Conservation (phyloP, 352 stramenopile genomes). For the Pythium apleroticum region DNA sequence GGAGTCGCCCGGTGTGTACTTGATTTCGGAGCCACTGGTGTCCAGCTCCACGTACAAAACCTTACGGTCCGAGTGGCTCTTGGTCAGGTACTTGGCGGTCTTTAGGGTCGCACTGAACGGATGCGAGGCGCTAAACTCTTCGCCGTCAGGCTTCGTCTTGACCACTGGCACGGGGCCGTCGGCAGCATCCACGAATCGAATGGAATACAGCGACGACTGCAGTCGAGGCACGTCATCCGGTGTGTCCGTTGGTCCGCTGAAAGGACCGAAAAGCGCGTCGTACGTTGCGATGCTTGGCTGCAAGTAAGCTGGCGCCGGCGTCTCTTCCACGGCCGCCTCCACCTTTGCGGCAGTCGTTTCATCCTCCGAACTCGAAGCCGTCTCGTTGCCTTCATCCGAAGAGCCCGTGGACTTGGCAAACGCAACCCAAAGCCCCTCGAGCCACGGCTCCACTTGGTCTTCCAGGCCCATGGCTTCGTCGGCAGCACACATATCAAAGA, state of each 20-base stretch:
- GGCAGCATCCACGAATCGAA: slow-evolving; percentile 37
- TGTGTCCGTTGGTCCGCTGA: slow-evolving; percentile 32
- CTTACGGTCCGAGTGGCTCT: slow-evolving; percentile 45
- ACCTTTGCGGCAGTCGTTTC: slow-evolving; percentile 10
- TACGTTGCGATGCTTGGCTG: slow-evolving; percentile 52
- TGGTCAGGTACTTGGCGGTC: slow-evolving; percentile 53
- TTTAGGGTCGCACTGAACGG: slow-evolving; percentile 49
- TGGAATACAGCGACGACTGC: slow-evolving; percentile 47
- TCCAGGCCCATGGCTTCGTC: slow-evolving; percentile 95
- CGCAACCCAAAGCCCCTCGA: slow-evolving; percentile 53
- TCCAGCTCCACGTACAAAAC: slow-evolving; percentile 59
- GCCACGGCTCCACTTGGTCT: slow-evolving; percentile 94
- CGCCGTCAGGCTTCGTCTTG: slow-evolving; percentile 8
- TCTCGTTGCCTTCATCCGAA: slow-evolving; percentile 19
- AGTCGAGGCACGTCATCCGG: slow-evolving; percentile 57
- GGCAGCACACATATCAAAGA: slow-evolving; percentile 79
- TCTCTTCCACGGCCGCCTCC: neutral
- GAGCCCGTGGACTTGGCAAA: slow-evolving; percentile 41
- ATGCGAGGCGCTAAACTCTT: slow-evolving; percentile 46
- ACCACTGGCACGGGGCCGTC: neutral
- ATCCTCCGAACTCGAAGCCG: slow-evolving; percentile 29
- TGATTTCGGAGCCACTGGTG: slow-evolving; percentile 43
- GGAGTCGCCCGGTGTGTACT: slow-evolving; percentile 81
- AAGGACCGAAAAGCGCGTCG: slow-evolving; percentile 56
- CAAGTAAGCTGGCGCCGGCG: slow-evolving; percentile 20